Base-by-base conservation (phyloP, 805 yeast genomes). In the Lipomyces yamanashiensis region DNA sequence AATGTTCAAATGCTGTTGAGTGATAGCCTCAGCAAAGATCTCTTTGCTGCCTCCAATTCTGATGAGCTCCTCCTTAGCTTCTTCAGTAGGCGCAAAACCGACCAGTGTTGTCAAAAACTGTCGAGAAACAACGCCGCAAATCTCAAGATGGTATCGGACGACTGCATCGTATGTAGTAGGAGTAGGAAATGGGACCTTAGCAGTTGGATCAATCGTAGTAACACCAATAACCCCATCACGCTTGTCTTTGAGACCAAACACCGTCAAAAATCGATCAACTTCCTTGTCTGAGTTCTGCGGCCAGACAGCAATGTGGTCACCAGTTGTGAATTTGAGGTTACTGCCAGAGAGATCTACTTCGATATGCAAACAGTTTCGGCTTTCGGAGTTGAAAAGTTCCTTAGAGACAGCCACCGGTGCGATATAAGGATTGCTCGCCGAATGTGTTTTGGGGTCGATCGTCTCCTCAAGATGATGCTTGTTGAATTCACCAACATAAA, bases 231-330 rank as follows among this genome's bases (percentile, higher is more conserved):
- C 88, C 3, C 75, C 73, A 55, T 85, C 81, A 63, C 80, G 79
- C 71, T 84, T 84, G 39, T 74, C 80, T 13, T 76, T 71, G 63
- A 89, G 80, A 40, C 84, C 87, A 59, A 93, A 85, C 6, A 89
- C 86, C 52, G 77, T 70, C 64, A 88, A 78, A 70, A 95, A 88
- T 49, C 81, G 79, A n/a, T 79, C 81, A 40, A 92, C 87, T 71
- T 89, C 85, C 74, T 87, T 90, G 72, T 87, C 81, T 1, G 96
- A 80, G 77, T 93, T 93, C 28, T 95, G 90, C 41, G 98, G 95
- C 96, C 97, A 90, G 62, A 95, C 80, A 15, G 97, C 98, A 67
- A 95, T 78, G 77, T 93, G 98, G 75, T 93, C 99, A 76, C 99
- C 99, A 3, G 99, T 93, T 54, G 93, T 81, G 77, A 93, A 93